phyloP scores from a whole-genome alignment of 108 stramenopile genomes.

The Skeletonema grethae region DNA sequence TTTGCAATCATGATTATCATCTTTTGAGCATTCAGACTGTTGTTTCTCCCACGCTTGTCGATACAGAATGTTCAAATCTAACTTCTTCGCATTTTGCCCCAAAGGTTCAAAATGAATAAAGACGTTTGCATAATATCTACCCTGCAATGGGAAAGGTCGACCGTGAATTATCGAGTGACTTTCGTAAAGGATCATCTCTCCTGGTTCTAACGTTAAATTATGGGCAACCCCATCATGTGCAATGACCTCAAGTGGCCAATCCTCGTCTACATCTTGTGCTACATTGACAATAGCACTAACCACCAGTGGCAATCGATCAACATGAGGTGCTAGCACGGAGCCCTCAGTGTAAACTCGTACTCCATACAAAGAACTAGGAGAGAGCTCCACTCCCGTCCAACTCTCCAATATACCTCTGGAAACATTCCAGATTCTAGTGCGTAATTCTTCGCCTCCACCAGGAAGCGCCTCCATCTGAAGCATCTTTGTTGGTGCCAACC shows the following conservation, averaged over 20 bases:
- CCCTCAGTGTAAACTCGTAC: constrained; percentile 82
- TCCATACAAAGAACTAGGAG: constrained; percentile 89
- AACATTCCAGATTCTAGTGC: constrained; percentile 35
- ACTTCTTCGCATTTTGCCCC: constrained; percentile 19
- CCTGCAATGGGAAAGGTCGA: constrained; percentile 87
- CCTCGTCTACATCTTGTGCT: constrained; percentile 82
- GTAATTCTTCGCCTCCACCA: constrained; percentile 22
- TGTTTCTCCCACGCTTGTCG: constrained; percentile 35
- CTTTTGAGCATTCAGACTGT: constrained; percentile 10
- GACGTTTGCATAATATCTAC: constrained; percentile 71
- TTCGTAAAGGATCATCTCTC: constrained; percentile 94
- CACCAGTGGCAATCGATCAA: constrained; percentile 89
- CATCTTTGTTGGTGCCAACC: constrained; percentile 66
- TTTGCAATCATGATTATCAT: constrained; percentile 14
- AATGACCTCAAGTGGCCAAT: constrained; percentile 91
- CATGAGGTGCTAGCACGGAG: constrained; percentile 86
- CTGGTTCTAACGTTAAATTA: constrained; percentile 90
- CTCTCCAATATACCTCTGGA: constrained; percentile 59
- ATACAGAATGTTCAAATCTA: constrained; percentile 26
- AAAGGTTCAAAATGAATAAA: constrained; percentile 92
- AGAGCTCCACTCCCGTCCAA: constrained; percentile 80
- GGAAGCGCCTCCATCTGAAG: constrained; percentile 45
- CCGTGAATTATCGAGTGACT: constrained; percentile 91
- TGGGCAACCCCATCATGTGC: constrained; percentile 85
- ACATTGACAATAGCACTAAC: constrained; percentile 89